These are phyloP conservation scores for Paramecium octaurelia DNA, from an alignment of 73 alveolate genomes.

Conservation along the genomic window DNA sequence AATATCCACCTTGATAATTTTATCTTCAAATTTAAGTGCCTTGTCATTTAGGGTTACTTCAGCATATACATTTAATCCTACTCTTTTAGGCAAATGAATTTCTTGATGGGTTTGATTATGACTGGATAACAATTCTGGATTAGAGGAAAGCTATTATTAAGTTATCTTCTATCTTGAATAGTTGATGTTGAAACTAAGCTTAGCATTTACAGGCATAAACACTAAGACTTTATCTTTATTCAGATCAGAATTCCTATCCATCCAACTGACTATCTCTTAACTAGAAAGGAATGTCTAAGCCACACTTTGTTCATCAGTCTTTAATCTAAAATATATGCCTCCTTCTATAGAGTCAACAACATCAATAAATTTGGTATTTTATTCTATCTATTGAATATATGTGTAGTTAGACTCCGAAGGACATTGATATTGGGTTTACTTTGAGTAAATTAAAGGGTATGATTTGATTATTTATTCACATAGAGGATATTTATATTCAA, in stretches of 20 bases:
- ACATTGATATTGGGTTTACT: not conserved
- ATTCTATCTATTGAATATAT: not conserved
- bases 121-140: not conserved
- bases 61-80: not conserved
- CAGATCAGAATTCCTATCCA: not conserved
- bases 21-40: conserved; percentile 29
- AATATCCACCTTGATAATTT: not conserved
- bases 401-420: not conserved
- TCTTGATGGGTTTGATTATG: conserved; percentile 12
- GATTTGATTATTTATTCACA: conserved; percentile 1
- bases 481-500: not conserved
- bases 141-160: not conserved
- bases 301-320: not conserved
- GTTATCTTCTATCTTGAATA: not conserved
- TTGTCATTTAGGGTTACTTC: not conserved
- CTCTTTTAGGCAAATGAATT: conserved; percentile 16
- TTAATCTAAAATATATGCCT: not conserved
- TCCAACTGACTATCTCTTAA: conserved; percentile 24
- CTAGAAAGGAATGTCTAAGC: not conserved
- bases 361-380: not conserved
- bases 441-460: conserved; percentile 13
- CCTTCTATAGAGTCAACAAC: conserved; percentile 15
- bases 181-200: not conserved
- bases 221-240: not conserved
- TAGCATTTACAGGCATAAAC: conserved; percentile 3